Evolutionary conservation across 345 rosid genomes (phyloP).

Genomic region (Acer negundo): DNA sequence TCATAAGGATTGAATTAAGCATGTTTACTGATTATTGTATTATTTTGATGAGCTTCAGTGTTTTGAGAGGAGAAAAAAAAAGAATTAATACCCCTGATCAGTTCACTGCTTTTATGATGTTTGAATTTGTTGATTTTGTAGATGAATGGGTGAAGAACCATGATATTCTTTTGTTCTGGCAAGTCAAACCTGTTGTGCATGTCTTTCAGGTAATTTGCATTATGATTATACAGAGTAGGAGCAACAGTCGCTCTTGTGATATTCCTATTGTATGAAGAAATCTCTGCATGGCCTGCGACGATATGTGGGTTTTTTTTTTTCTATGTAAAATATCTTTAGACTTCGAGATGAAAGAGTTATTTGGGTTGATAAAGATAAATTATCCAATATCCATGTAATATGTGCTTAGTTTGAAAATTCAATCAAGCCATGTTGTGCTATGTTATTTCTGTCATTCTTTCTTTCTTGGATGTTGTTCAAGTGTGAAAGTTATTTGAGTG

Average conservation of each 20-base stretch:
- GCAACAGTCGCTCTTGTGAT: not conserved
- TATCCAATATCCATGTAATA: too few relatives aligned
- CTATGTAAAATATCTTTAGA: not conserved
- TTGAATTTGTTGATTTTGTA: conserved; percentile 29
- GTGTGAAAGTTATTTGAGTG: not conserved
- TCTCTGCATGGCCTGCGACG: not conserved
- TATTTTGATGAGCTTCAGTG: not conserved
- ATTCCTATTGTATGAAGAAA: not conserved
- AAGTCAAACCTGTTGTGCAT: conserved; percentile 86
- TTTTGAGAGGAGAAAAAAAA: not conserved
- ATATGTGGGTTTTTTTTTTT: not conserved
- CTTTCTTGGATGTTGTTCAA: not conserved
- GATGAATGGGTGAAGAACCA: conserved; percentile 83
- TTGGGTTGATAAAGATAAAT: not conserved
- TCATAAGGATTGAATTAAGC: not conserved
- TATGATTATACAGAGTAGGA: not conserved
- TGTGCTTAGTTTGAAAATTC: not conserved
- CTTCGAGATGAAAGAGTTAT: not conserved
- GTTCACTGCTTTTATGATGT: conserved; percentile 19
- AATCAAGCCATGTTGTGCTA: conserved; percentile 1
- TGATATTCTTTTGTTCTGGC: conserved; percentile 94
- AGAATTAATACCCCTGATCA: not conserved
- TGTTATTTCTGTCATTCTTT: not conserved
- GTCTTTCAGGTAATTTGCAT: conserved; percentile 77
- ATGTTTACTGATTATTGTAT: not conserved